Evolutionary conservation across 345 rosid species (phyloP).

Genomic region (Eucalyptus sp.): DNA sequence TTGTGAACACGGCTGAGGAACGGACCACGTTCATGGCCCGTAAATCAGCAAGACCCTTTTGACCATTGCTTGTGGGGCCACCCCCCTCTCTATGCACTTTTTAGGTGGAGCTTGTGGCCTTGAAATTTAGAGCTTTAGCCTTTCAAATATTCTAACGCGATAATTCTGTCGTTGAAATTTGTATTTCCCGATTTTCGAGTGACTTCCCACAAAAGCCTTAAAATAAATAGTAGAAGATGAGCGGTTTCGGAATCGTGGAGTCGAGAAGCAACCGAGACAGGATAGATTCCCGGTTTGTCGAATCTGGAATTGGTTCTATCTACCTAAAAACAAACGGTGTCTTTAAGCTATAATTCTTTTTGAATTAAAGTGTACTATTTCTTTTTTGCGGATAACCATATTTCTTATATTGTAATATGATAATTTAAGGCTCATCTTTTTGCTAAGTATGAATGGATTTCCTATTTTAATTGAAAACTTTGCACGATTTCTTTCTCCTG

Average conservation of each 20-base stretch:
- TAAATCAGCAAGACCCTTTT: not conserved
- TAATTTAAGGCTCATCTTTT: not conserved
- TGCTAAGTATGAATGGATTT: not conserved
- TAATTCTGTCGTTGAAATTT: not conserved
- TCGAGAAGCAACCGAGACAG: accelerated
- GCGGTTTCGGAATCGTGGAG: accelerated
- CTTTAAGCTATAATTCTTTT: not conserved
- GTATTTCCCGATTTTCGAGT: not conserved
- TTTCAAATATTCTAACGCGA: not conserved
- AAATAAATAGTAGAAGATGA: not conserved
- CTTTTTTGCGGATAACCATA: not conserved
- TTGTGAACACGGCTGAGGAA: not conserved
- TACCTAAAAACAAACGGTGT: accelerated
- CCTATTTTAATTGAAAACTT: not conserved
- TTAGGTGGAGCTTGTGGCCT: not conserved
- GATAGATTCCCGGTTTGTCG: accelerated
- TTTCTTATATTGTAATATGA: not conserved
- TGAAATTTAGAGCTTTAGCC: not conserved
- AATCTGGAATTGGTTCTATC: not conserved
- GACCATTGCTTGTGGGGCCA: not conserved
- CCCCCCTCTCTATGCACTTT: not conserved
- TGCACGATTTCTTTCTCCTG: not conserved
- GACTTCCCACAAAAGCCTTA: not conserved
- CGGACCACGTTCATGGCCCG: not conserved
- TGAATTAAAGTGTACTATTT: not conserved